A percentile compares a stretch with the other conserved stretches of the same genome.
phyloP scores from a whole-genome alignment of 805 yeast genomes.

The Wickerhamomyces bisporus region DNA sequence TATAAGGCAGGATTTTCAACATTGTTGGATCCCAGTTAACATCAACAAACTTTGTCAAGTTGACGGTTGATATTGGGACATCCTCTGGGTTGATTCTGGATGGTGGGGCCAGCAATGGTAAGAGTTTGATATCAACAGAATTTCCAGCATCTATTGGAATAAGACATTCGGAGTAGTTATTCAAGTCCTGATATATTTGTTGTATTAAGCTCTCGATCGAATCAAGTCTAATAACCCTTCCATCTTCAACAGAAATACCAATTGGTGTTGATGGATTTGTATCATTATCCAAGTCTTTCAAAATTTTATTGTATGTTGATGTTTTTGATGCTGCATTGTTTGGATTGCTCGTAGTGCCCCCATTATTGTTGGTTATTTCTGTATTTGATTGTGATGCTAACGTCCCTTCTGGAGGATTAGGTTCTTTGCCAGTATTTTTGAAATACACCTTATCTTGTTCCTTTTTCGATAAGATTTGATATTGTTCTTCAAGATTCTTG shows the following conservation, averaged over 20 bases:
- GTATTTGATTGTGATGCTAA: background rate
- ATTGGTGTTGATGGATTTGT: conserved; percentile 22
- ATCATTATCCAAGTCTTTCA: conserved; percentile 21
- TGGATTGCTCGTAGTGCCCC: too few species aligned
- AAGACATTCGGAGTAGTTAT: conserved; percentile 92
- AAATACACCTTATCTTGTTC: conserved; percentile 37
- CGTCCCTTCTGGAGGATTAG: background rate
- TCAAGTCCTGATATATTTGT: conserved; percentile 90
- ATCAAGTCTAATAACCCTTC: conserved; percentile 25
- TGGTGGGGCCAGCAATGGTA: conserved; percentile 81
- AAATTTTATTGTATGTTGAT: conserved; percentile 23
- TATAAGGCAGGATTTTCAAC: conserved; percentile 78
- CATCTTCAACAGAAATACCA: conserved; percentile 18
- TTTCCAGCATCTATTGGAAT: conserved; percentile 89
- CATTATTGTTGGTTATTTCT: too few species aligned
- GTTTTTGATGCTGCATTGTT: background rate
- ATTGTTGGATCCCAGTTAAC: conserved; percentile 97
- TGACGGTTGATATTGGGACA: conserved; percentile 89
- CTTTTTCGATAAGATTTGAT: conserved; percentile 59
- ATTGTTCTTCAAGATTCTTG: conserved; percentile 85
- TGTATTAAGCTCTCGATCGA: conserved; percentile 74
- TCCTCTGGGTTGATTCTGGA: conserved; percentile 71
- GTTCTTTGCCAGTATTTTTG: conserved; percentile 9
- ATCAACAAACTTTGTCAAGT: conserved; percentile 67
- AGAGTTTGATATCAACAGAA: conserved; percentile 87